phyloP scores from a whole-genome alignment of 1,284 basidiomycete genomes.

The Cryptococcus sp. region DNA sequence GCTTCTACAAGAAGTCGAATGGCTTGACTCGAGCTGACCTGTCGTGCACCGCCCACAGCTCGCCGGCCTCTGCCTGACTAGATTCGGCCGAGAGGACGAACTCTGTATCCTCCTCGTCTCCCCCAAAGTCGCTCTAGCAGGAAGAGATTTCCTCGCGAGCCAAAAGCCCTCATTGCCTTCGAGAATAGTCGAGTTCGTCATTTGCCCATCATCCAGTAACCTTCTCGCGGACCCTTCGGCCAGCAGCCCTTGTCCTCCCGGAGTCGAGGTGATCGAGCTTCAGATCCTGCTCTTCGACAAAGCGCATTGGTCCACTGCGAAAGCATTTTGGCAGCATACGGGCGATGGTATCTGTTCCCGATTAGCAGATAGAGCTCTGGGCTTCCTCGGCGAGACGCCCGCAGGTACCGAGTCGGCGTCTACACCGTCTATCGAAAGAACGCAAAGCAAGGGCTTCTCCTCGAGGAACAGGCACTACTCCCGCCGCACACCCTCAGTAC shows the following conservation, averaged over 20 bases:
- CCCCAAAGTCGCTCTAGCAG: conserved; percentile 69
- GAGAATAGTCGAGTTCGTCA: conserved; percentile 72
- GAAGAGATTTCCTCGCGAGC: conserved; percentile 71
- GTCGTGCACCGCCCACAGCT: conserved; percentile 59
- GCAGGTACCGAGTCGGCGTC: conserved; percentile 27
- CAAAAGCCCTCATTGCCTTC: conserved; percentile 58
- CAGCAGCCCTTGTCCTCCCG: conserved; percentile 33
- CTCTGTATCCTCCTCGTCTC: conserved; percentile 77
- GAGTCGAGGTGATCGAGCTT: conserved; percentile 60
- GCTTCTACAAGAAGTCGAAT: not conserved
- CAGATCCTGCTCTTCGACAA: conserved; percentile 80
- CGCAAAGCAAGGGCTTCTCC: conserved; percentile 41
- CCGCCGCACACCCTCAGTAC: conserved; percentile 9
- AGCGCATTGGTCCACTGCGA: conserved; percentile 69
- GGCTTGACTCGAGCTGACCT: not conserved
- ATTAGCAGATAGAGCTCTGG: conserved; percentile 77
- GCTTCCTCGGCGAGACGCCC: conserved; percentile 60
- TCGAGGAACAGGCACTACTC: conserved; percentile 47
- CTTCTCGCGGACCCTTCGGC: conserved; percentile 29
- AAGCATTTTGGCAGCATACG: conserved; percentile 95
- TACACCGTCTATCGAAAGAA: conserved; percentile 19
- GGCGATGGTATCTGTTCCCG: conserved; percentile 89
- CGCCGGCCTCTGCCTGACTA: conserved; percentile 70
- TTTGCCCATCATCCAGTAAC: conserved; percentile 61
- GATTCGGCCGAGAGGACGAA: conserved; percentile 72